Base-by-base conservation (phyloP, 1,284 basidiomycete species). In the Cryptococcus sp. region DNA sequence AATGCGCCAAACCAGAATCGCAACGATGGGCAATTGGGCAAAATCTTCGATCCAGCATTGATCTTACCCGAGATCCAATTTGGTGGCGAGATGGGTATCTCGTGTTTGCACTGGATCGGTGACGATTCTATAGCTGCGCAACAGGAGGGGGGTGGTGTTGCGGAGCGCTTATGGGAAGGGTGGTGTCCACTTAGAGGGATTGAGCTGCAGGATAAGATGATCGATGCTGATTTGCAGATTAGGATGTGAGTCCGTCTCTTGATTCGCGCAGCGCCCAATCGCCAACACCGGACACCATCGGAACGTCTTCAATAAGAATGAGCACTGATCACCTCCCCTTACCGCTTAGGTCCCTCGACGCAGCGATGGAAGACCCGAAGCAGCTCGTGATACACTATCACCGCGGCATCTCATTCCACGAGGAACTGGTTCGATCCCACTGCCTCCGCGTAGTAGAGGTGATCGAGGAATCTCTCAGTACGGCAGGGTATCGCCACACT, bases 331-430 rank as follows among this genome's bases (percentile, higher is more conserved):
- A 11, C 11, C n/a, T 30, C 30, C 1, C 22, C 16, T 6, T 40
- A 3, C 27, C 22, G 23, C n/a, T 5, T 43, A 58, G 57, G 10
- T 42, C 39, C 11, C 38, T 58, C 25, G 38, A 58, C 48, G 51
- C 52, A 30, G 57, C 47, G 8, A 27, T 39, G 23, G 46, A 48
- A 49, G 47, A 54, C 42, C 52, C 52, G 15, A 54, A 52, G 19
- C 23, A 39, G 11, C 16, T 50, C 6, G 27, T 47, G 25, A 19
- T 49, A 6, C 50, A 58, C 39, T 54, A 54, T 25, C 35, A 41
- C 16, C 38, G 46, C 16, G 51, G 51, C 19, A 45, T 58, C 1
- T 40, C 49, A 17, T 50, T n/a, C 7, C 51, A 58, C 38, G 52
- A 58, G 5, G 19, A 48, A 16, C 35, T 54, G 6, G 47, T 58